These are phyloP conservation scores for Sporisorium sorghi DNA, from an alignment of 1,284 basidiomycete species.

Conservation along the genomic window DNA sequence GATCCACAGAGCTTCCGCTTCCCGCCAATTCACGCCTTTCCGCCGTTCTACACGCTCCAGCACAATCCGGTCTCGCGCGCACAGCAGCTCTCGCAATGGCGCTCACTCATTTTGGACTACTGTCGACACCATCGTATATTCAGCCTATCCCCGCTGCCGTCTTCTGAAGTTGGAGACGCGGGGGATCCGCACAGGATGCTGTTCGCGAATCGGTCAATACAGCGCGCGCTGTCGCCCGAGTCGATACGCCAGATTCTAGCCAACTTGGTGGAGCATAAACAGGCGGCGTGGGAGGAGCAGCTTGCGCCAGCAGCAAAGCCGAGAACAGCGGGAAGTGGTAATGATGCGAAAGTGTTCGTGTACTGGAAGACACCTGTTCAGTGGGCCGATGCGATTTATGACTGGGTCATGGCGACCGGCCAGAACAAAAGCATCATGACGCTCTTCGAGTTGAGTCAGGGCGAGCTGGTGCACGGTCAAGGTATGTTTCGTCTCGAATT, in stretches of 20 bases:
- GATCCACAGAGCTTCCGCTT: conserved; percentile 69
- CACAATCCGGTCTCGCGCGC: conserved; percentile 72
- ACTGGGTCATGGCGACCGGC: conserved; percentile 73
- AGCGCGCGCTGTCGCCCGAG: conserved; percentile 37
- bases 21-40: conserved; percentile 73
- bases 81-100: conserved; percentile 72
- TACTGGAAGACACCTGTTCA: conserved; percentile 73
- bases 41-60: conserved; percentile 74
- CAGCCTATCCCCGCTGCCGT: conserved; percentile 65
- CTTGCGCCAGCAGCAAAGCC: conserved; percentile 51
- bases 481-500: conserved; percentile 12
- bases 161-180: background rate
- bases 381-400: conserved; percentile 72
- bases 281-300: conserved; percentile 40
- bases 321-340: conserved; percentile 13
- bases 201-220: conserved; percentile 41
- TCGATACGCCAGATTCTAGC: conserved; percentile 47
- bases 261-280: conserved; percentile 55
- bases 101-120: conserved; percentile 70
- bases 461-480: conserved; percentile 70
- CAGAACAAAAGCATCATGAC: conserved; percentile 73
- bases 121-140: conserved; percentile 70
- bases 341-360: conserved; percentile 68
- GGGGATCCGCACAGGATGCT: conserved; percentile 28
- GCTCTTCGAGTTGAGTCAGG: conserved; percentile 73